These are phyloP conservation scores for Toxicodendron radicans DNA, from an alignment of 345 rosid species.

Conservation along the genomic window DNA sequence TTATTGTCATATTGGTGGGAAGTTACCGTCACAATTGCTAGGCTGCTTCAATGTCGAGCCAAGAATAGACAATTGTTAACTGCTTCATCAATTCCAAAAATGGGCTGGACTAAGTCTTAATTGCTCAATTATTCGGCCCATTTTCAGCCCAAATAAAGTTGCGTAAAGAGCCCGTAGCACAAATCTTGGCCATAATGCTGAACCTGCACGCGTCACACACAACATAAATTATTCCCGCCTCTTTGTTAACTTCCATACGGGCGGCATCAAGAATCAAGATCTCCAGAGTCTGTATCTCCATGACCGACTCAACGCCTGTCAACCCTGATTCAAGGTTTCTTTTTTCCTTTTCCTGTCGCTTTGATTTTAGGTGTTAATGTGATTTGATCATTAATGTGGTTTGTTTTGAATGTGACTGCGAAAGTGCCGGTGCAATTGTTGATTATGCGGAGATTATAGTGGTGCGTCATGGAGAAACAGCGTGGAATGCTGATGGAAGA, in stretches of 20 bases:
- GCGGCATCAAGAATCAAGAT: not conserved
- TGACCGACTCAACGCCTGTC: not conserved
- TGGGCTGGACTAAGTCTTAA: too few species aligned
- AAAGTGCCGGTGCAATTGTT: not conserved
- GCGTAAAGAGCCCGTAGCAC: not conserved
- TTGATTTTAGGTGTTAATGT: not conserved
- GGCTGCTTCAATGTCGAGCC: too few species aligned
- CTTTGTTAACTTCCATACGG: not conserved
- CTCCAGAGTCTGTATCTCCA: not conserved
- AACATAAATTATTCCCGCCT: conserved; percentile 5
- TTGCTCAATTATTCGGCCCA: not conserved
- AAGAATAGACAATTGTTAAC: too few species aligned
- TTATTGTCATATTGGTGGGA: too few species aligned
- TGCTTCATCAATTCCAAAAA: too few species aligned
- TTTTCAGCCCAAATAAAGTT: not conserved
- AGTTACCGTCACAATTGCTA: too few species aligned
- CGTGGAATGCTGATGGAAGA: conserved; percentile 29
- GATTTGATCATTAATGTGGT: not conserved
- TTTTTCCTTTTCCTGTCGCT: not conserved
- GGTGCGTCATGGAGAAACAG: conserved; percentile 33
- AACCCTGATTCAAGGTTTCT: not conserved
- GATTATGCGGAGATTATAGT: conserved; percentile 23
- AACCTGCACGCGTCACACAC: not conserved
- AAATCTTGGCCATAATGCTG: not conserved
- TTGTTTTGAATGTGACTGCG: not conserved